Percentiles rank a stretch among this genome's conserved stretches.
Conservation (phyloP, 768 basidiomycete genomes). For the Collybia mongolica region DNA sequence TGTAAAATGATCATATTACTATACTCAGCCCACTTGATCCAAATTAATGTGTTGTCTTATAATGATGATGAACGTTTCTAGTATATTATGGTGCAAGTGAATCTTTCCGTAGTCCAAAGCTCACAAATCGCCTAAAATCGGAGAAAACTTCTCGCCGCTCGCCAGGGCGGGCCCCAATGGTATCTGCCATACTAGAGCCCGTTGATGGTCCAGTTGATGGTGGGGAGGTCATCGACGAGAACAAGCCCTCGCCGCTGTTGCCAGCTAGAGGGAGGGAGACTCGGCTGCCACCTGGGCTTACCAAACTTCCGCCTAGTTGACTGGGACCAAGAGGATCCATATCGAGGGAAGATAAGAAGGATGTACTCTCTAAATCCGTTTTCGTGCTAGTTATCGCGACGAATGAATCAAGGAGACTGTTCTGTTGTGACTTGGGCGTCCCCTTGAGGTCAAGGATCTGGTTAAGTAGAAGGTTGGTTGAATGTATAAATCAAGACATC, state of each 20-base stretch:
- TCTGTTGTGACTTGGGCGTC: conserved; percentile 82
- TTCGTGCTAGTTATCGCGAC: conserved; percentile 91
- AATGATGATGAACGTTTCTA: too few species aligned
- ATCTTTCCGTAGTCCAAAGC: conserved; percentile 83
- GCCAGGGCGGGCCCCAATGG: conserved; percentile 37
- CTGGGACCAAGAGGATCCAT: conserved; percentile 80
- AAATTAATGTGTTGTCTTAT: too few species aligned
- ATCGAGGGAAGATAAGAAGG: conserved; percentile 91
- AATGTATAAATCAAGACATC: neutral
- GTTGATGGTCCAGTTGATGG: conserved; percentile 63
- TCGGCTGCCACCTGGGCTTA: conserved; percentile 66
- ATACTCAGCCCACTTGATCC: too few species aligned
- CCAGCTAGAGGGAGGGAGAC: conserved; percentile 46
- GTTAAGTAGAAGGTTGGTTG: neutral
- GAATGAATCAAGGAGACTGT: conserved; percentile 88
- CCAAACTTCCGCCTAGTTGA: conserved; percentile 47
- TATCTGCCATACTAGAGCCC: conserved; percentile 49
- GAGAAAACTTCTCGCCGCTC: conserved; percentile 81
- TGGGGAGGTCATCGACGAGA: conserved; percentile 59
- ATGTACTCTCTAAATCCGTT: conserved; percentile 82
- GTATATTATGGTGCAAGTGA: conserved; percentile 24
- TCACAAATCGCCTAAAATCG: conserved; percentile 85
- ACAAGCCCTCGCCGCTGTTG: conserved; percentile 50
- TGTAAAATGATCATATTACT: too few species aligned
- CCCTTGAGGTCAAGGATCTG: conserved; percentile 96